Conservation (phyloP, 495 filamentous ascomycete species). For the Penicillium robsamsonii region DNA sequence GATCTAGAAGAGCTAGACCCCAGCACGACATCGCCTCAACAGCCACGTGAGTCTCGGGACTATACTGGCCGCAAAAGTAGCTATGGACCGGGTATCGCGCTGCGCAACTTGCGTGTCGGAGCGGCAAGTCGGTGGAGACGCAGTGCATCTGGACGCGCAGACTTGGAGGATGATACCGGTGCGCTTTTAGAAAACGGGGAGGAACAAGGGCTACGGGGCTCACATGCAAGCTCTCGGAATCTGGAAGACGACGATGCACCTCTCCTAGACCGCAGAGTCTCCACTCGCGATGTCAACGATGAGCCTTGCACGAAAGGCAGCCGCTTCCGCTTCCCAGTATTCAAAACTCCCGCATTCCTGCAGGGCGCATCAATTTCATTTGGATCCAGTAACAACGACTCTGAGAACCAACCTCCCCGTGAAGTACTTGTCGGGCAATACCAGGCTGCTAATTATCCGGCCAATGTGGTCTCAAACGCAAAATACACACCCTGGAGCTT, state of each 20-base stretch:
- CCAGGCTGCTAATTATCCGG: conserved; percentile 47
- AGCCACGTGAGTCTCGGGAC: conserved; percentile 41
- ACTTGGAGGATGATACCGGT: conserved; percentile 54
- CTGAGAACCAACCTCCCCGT: conserved; percentile 35
- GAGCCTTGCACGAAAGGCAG: conserved; percentile 27
- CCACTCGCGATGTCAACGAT: conserved; percentile 29
- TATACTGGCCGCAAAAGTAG: conserved; percentile 40
- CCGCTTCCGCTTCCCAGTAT: conserved; percentile 31
- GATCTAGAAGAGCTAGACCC: conserved; percentile 74
- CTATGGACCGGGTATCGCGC: conserved; percentile 60
- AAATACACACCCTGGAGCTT: conserved; percentile 98
- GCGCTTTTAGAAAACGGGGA: conserved; percentile 53
- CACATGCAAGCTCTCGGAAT: conserved; percentile 52
- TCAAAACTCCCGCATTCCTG: conserved; percentile 26
- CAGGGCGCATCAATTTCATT: conserved; percentile 19
- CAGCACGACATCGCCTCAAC: conserved; percentile 38
- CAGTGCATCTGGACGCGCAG: conserved; percentile 43
- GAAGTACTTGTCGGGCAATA: conserved; percentile 44
- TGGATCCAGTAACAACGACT: conserved; percentile 21
- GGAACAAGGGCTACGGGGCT: conserved; percentile 39
- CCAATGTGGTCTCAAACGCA: conserved; percentile 89
- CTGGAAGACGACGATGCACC: conserved; percentile 63
- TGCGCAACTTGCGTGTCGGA: conserved; percentile 69
- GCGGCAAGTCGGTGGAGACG: conserved; percentile 59
- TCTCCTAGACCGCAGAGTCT: conserved; percentile 49